Evolutionary conservation across 2,329 filamentous ascomycete species (phyloP).

Genomic region (Ophiosphaerella narmari): DNA sequence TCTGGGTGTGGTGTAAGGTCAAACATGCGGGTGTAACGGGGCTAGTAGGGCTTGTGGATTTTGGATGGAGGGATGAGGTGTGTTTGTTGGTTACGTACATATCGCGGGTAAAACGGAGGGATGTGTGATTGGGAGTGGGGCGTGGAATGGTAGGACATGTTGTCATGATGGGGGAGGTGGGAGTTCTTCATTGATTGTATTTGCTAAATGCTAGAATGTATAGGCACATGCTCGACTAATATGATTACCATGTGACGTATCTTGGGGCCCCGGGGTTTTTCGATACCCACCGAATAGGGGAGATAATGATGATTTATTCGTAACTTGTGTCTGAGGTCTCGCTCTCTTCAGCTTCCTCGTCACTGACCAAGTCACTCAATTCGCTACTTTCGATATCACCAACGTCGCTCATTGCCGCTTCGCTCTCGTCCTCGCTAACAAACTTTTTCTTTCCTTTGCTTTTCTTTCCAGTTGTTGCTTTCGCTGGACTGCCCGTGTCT

Average conservation of each 20-base stretch:
- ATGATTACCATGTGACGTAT: no score
- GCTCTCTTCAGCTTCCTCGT: slow-evolving; percentile 24
- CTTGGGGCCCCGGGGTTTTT: no score
- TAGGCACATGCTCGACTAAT: no score
- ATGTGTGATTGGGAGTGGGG: no score
- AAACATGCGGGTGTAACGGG: slow-evolving; percentile 2
- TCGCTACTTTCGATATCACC: slow-evolving; percentile 17
- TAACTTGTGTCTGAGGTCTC: slow-evolving; percentile 1
- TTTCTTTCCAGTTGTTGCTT: slow-evolving; percentile 21
- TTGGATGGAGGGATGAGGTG: no score
- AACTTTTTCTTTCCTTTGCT: slow-evolving; percentile 14
- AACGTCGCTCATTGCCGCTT: slow-evolving; percentile 24
- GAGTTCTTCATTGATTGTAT: no score
- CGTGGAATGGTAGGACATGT: no score
- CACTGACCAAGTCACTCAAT: slow-evolving; percentile 34
- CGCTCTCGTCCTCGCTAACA: slow-evolving; percentile 29
- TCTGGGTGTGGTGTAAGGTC: neutral
- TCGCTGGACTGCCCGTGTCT: slow-evolving; percentile 29
- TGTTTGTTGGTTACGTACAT: no score
- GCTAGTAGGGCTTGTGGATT: neutral
- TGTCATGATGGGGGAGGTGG: no score
- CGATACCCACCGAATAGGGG: no score
- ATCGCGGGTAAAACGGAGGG: no score
- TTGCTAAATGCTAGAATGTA: neutral
- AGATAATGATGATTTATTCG: neutral